Evolutionary conservation across 108 stramenopile species (phyloP).

Genomic region (Skeletonema marinoi): DNA sequence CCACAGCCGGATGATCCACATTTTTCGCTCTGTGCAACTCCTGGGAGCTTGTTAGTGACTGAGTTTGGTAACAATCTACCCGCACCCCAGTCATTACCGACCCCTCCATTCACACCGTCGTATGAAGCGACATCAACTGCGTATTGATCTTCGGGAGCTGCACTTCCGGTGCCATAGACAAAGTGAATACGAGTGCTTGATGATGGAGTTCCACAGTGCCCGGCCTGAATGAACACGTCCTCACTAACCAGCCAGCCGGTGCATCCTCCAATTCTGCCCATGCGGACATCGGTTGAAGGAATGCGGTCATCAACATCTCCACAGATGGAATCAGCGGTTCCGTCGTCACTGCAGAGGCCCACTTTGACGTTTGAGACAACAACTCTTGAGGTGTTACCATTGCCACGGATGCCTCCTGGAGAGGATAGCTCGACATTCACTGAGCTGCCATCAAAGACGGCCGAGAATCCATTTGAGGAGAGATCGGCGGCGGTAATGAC

Average conservation of each 20-base stretch:
- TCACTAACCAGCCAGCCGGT: slow-evolving; percentile 12
- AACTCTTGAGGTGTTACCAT: not conserved
- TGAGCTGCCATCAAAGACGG: not conserved
- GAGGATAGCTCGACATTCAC: not conserved
- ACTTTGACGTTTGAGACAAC: not conserved
- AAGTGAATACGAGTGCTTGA: slow-evolving; percentile 1
- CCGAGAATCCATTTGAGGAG: not conserved
- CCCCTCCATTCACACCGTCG: not conserved
- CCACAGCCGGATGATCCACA: slow-evolving; percentile 8
- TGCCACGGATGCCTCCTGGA: not conserved
- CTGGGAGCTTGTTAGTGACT: slow-evolving; percentile 3
- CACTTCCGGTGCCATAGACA: not conserved
- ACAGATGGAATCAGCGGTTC: not conserved
- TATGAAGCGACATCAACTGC: not conserved
- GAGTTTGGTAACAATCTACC: not conserved
- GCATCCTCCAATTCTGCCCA: slow-evolving; percentile 3
- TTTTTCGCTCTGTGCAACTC: slow-evolving; percentile 7
- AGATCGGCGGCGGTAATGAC: not conserved
- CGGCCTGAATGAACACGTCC: not conserved
- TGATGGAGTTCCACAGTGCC: slow-evolving; percentile 7
- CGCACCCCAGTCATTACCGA: slow-evolving; percentile 2
- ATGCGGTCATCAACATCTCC: not conserved
- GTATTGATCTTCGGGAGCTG: slow-evolving; percentile 10
- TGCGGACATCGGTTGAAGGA: slow-evolving; percentile 3
- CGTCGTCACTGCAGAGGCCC: not conserved